A percentile compares a stretch with the other conserved stretches of the same genome.
Evolutionary conservation across 1,284 basidiomycete genomes (phyloP).

Genomic region (Sporisorium scitamineum): DNA sequence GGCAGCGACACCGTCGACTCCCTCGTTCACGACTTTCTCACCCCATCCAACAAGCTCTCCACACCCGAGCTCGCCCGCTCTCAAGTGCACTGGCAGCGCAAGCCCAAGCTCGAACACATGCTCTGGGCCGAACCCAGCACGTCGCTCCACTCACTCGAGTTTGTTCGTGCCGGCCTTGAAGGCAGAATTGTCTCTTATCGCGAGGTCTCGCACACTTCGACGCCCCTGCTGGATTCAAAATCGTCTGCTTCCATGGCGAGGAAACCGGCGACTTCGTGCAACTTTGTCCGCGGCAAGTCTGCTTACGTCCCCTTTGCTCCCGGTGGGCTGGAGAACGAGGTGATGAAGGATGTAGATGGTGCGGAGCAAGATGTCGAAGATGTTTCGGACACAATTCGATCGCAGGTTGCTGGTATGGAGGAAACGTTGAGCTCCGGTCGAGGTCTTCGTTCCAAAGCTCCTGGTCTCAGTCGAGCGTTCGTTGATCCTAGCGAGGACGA

Average conservation of each 20-base stretch:
- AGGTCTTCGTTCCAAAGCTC: slow-evolving; percentile 36
- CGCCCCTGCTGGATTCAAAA: slow-evolving; percentile 43
- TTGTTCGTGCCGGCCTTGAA: slow-evolving; percentile 65
- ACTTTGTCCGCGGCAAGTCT: slow-evolving; percentile 92
- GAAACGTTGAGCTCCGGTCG: slow-evolving; percentile 42
- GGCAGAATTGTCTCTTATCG: slow-evolving; percentile 62
- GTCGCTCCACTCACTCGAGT: slow-evolving; percentile 55
- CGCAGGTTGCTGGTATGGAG: slow-evolving; percentile 46
- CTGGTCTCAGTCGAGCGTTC: slow-evolving; percentile 42
- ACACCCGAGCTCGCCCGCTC: slow-evolving; percentile 27
- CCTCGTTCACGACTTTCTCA: slow-evolving; percentile 39
- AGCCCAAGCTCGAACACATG: slow-evolving; percentile 52
- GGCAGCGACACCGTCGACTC: slow-evolving; percentile 17
- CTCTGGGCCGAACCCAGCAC: slow-evolving; percentile 55
- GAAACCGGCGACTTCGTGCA: slow-evolving; percentile 78
- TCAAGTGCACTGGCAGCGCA: slow-evolving; percentile 48
- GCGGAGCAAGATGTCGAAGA: slow-evolving; percentile 17
- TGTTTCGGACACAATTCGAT: slow-evolving; percentile 27
- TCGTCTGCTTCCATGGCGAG: slow-evolving; percentile 79
- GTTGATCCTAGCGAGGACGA: slow-evolving; percentile 65
- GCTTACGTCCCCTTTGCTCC: slow-evolving; percentile 79
- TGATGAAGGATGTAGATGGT: slow-evolving; percentile 36
- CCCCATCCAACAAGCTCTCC: slow-evolving; percentile 22
- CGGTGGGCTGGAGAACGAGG: slow-evolving; percentile 51
- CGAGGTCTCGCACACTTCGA: slow-evolving; percentile 43